Percentiles rank a stretch among this genome's conserved stretches.
phyloP scores from a whole-genome alignment of 2,329 filamentous ascomycete genomes.

The Penicillium decumbens region DNA sequence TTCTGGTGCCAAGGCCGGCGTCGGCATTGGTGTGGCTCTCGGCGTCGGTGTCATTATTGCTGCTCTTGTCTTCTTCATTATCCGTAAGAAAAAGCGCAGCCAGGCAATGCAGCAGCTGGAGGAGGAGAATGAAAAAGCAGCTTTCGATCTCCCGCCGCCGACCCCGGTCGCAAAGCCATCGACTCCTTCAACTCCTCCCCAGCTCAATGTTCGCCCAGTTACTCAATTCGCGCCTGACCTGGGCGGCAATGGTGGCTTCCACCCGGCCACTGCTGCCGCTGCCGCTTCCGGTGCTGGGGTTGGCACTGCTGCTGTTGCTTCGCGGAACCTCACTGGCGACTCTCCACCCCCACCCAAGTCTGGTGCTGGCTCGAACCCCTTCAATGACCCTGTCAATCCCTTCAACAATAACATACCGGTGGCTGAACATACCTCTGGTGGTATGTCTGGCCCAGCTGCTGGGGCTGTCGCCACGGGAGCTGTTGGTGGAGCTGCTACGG shows the following conservation, averaged over 20 bases:
- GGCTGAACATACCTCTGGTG: constrained; percentile 20
- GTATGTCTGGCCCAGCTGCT: constrained; percentile 33
- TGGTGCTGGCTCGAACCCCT: constrained; percentile 42
- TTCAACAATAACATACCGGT: constrained; percentile 51
- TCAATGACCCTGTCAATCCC: constrained; percentile 60
- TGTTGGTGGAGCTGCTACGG: constrained; percentile 37
- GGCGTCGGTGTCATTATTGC: constrained; percentile 63
- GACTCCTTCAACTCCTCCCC: constrained; percentile 58
- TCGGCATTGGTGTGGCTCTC: constrained; percentile 75
- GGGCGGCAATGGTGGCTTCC: constrained; percentile 23
- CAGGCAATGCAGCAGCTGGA: constrained; percentile 42
- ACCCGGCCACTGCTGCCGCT: constrained; percentile 12
- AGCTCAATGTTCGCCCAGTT: constrained; percentile 76
- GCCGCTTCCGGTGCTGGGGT: constrained; percentile 21
- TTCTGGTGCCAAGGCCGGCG: constrained; percentile 64
- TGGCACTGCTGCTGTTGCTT: constrained; percentile 19
- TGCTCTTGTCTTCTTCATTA: constrained; percentile 65
- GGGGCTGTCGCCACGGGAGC: constrained; percentile 41
- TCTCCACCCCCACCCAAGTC: constrained; percentile 39
- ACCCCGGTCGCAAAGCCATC: constrained; percentile 35
- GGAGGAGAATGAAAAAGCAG: constrained; percentile 60
- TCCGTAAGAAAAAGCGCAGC: constrained; percentile 65
- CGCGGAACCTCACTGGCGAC: constrained; percentile 35
- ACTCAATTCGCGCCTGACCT: constrained; percentile 76
- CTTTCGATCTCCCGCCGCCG: constrained; percentile 32